Evolutionary conservation across 768 basidiomycete genomes (phyloP), one percentile per base, ranked within the genome.

Genomic region (Calvatia gigantea): DNA sequence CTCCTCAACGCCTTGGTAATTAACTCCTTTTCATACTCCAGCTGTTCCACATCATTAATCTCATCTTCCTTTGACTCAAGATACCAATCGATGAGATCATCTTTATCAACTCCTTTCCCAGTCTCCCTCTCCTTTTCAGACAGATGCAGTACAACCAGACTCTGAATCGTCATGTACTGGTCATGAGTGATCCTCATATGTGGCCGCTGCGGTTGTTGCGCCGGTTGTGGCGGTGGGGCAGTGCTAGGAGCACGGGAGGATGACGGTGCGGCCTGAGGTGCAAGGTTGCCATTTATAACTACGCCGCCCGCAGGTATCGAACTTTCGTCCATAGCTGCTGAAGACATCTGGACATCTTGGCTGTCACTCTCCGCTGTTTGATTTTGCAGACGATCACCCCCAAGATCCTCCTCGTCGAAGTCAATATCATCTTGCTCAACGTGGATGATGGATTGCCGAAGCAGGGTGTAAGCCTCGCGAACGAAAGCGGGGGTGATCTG

Each of bases 391-490:
- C 77, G 81, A 60, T 82, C 81, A 17, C 78, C 84, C 51, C 80
- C 77, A 2, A 80, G 71, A 56, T 93, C 93, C 63, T 96, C 93
- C 62, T 95, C 92, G 65, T 98, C 97, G 69, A 98, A 91, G 67
- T 97, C 94, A 65, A 99, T 87, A 64, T 98, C 96, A 66, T 99
- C 97, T 69, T 98, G 94, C 67, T 99, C 97, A 58, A 99, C 95
- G 65, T 98, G 97, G 63, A 99, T 98, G 71, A 99, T 99, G 2
- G 97, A 98, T 68, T 97, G 95, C 23, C 91, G 85, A 11, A 99
- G 77, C 17, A 99, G 86, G 39, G 85, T 86, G 72, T 91, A 98
- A 2, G 97, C 97, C 71, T 99, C 97, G 37, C 94, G 86, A 19
- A 99, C 96, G 67, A 96, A 95, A 2, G 83, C 87, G 6, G 96